A percentile compares a stretch with the other conserved stretches of the same genome.
Conservation (phyloP, 768 basidiomycete species). For the Tulasnella sp. region DNA sequence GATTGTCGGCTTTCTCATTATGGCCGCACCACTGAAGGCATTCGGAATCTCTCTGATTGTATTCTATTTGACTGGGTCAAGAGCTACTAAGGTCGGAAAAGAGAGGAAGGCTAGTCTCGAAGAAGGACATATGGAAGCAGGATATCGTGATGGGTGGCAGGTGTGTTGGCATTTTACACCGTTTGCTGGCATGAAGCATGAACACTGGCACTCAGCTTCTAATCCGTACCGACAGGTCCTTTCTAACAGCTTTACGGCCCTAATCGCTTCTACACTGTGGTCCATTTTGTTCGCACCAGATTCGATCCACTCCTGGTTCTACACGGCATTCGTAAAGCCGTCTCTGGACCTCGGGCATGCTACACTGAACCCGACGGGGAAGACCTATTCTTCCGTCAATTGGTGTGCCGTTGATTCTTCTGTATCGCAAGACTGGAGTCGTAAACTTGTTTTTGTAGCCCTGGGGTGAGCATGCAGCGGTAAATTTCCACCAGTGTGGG, state of each 20-base stretch:
- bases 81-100: conserved; percentile 87
- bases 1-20: conserved; percentile 69
- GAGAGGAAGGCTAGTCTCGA: conserved; percentile 73
- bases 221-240: conserved; percentile 46
- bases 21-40: conserved; percentile 66
- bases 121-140: conserved; percentile 73
- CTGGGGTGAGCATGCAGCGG: conserved; percentile 57
- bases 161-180: conserved; percentile 47
- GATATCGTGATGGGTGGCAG: conserved; percentile 77
- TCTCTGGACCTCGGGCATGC: conserved; percentile 8
- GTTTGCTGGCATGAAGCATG: neutral
- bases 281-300: conserved; percentile 56
- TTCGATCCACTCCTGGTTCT: conserved; percentile 41
- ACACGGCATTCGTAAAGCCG: conserved; percentile 30
- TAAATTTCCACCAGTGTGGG: too few species aligned
- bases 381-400: conserved; percentile 47
- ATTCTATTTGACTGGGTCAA: conserved; percentile 79
- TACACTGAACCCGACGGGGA: conserved; percentile 25
- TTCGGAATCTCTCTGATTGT: conserved; percentile 70
- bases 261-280: conserved; percentile 66
- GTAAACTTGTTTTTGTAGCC: conserved; percentile 62
- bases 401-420: conserved; percentile 67
- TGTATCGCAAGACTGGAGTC: conserved; percentile 58
- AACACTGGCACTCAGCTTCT: neutral
- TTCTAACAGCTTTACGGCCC: conserved; percentile 72